Conservation (phyloP, 2,329 filamentous ascomycete species). For the Paracorniculantispora psalliotae region DNA sequence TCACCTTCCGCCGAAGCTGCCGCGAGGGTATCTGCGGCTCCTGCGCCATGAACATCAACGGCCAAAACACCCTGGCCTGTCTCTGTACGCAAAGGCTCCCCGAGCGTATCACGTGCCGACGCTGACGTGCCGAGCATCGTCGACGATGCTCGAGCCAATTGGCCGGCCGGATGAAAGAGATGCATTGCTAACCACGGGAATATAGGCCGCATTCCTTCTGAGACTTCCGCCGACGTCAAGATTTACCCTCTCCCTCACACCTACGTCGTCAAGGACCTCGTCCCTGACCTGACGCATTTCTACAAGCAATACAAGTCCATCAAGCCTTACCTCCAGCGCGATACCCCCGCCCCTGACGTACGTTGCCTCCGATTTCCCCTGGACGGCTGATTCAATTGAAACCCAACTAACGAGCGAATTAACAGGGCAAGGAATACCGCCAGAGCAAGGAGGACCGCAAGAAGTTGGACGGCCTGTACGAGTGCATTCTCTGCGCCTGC, state of each 20-base stretch:
- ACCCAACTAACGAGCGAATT: slow-evolving; percentile 16
- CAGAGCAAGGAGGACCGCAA: slow-evolving; percentile 88
- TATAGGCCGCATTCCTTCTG: slow-evolving; percentile 85
- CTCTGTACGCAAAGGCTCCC: slow-evolving; percentile 67
- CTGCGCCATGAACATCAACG: slow-evolving; percentile 99
- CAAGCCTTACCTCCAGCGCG: slow-evolving; percentile 94
- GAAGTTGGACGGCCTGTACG: slow-evolving; percentile 97
- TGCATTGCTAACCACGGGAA: slow-evolving; percentile 23
- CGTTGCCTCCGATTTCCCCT: slow-evolving; percentile 32
- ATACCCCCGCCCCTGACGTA: slow-evolving; percentile 79
- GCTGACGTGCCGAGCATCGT: background rate
- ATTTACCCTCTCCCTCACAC: slow-evolving; percentile 98
- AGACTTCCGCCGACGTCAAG: slow-evolving; percentile 74
- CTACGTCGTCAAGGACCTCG: slow-evolving; percentile 98
- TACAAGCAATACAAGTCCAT: slow-evolving; percentile 99
- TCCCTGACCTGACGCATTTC: slow-evolving; percentile 95
- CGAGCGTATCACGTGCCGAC: background rate
- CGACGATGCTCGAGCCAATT: background rate
- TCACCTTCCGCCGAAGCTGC: slow-evolving; percentile 94
- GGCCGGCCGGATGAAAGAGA: background rate
- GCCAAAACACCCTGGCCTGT: slow-evolving; percentile 95
- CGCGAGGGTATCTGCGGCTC: slow-evolving; percentile 97
- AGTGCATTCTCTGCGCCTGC: slow-evolving; percentile 99
- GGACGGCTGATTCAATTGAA: too few relatives aligned
- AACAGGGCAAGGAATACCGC: slow-evolving; percentile 84